phyloP scores from a whole-genome alignment of 1,284 basidiomycete species.

The Ceratobasidium theobromae region DNA sequence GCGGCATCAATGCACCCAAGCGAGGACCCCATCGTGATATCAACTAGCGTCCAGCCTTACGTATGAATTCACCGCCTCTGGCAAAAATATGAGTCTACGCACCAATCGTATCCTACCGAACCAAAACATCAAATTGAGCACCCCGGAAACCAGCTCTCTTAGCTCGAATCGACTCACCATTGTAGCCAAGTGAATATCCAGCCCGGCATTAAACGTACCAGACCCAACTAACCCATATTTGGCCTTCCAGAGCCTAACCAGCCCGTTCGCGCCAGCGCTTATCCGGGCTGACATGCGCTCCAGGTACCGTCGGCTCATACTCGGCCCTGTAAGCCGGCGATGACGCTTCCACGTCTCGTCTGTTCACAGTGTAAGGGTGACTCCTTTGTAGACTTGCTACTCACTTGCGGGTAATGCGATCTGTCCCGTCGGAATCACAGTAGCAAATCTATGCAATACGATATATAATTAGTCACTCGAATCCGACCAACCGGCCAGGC shows the following conservation, averaged over 20 bases:
- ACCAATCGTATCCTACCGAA: constrained; percentile 5
- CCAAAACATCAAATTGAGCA: neutral
- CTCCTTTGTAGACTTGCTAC: neutral
- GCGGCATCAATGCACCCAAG: neutral
- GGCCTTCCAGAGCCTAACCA: neutral
- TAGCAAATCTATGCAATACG: constrained; percentile 1
- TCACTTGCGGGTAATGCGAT: constrained; percentile 19
- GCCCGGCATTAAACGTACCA: neutral
- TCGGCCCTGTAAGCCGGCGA: constrained; percentile 15
- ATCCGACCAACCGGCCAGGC: too few relatives aligned
- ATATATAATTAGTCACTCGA: too few relatives aligned
- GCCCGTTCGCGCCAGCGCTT: neutral
- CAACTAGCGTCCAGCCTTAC: neutral
- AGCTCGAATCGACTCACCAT: too few relatives aligned
- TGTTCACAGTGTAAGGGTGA: neutral
- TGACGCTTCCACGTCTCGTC: constrained; percentile 24
- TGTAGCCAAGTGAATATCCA: constrained; percentile 8
- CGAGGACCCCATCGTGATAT: constrained; percentile 4
- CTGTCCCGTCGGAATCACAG: neutral
- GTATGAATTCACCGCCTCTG: neutral
- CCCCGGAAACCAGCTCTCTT: neutral
- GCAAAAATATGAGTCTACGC: neutral
- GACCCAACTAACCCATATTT: neutral
- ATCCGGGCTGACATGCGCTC: constrained; percentile 15
- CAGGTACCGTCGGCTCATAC: constrained; percentile 18